phyloP scores from a whole-genome alignment of 2,329 filamentous ascomycete genomes.

The Stagonosporopsis tanaceti region DNA sequence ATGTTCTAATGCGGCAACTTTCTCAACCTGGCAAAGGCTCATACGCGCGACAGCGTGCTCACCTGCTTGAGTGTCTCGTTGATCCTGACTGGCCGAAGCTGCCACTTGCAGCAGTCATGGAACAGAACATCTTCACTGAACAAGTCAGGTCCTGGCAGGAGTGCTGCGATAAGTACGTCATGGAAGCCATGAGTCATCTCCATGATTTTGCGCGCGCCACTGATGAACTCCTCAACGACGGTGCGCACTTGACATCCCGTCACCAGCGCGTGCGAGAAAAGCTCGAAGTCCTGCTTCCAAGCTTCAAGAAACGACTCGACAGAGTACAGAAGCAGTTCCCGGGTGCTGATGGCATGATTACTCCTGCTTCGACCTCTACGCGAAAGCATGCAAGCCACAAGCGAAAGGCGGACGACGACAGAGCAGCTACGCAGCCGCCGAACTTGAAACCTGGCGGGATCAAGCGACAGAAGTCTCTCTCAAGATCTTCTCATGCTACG shows the following conservation, averaged over 20 bases:
- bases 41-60: conserved; percentile 5
- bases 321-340: conserved; percentile 9
- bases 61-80: neutral
- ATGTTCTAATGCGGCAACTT: neutral
- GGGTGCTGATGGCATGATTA: neutral
- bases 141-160: conserved; percentile 6
- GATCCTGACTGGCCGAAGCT: neutral
- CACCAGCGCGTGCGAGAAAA: conserved; percentile 1
- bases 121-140: neutral
- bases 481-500: neutral
- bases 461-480: neutral
- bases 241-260: neutral
- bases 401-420: neutral
- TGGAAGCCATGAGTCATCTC: neutral
- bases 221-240: conserved; percentile 12
- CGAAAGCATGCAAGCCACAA: neutral
- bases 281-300: conserved; percentile 1
- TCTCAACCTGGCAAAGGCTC: neutral
- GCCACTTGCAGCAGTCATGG: conserved; percentile 5
- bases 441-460: no score
- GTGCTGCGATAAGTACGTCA: conserved; percentile 10
- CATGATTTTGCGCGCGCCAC: conserved; percentile 4
- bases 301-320: conserved; percentile 5
- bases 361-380: neutral
- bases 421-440: neutral